A percentile compares a stretch with the other conserved stretches of the same genome.
These are phyloP conservation scores for Metschnikowia lochheadii DNA, from an alignment of 805 yeast species.

Conservation along the genomic window DNA sequence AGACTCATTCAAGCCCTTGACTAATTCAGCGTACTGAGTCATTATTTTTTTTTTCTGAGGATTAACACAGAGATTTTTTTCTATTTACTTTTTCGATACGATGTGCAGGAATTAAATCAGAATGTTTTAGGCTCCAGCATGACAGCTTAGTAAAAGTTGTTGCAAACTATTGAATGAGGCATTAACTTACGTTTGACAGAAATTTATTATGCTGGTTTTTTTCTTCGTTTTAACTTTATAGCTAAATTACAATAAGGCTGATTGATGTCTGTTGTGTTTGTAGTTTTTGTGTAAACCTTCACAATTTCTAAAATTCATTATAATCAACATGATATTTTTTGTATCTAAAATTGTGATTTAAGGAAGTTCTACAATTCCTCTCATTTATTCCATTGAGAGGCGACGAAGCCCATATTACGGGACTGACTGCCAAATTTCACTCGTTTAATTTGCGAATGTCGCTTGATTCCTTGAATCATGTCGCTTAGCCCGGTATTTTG, in stretches of 20 bases:
- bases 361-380: background rate
- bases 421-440: background rate
- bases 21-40: constrained; percentile 46
- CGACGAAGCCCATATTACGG: background rate
- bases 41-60: background rate
- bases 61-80: background rate
- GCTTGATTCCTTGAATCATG: background rate
- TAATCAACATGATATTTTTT: background rate
- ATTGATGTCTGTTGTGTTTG: background rate
- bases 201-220: background rate
- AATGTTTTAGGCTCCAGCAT: background rate
- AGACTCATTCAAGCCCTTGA: constrained; percentile 44
- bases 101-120: background rate
- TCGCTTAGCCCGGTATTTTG: background rate
- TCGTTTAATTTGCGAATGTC: background rate
- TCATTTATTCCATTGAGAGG: background rate
- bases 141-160: background rate
- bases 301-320: background rate
- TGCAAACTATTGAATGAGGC: background rate
- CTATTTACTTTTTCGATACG: background rate
- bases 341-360: background rate
- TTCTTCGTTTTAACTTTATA: background rate
- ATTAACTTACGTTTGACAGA: background rate
- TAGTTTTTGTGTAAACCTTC: background rate
- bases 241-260: background rate